These are phyloP conservation scores for Peniophora sp. DNA, from an alignment of 1,284 basidiomycete species.

Conservation along the genomic window DNA sequence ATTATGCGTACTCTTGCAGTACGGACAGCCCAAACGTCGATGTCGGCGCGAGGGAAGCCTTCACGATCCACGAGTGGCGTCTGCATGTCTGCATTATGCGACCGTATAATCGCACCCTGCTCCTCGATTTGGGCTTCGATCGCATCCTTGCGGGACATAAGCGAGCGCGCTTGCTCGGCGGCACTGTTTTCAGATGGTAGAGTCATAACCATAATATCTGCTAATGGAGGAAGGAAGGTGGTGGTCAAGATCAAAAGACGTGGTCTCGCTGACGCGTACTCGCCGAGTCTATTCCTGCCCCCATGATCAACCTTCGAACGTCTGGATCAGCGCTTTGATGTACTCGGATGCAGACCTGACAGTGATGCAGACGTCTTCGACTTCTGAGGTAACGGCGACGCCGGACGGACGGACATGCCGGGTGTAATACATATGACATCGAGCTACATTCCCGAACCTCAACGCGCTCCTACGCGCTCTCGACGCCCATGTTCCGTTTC, in stretches of 20 bases:
- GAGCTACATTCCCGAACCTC: too few species aligned
- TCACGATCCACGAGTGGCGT: slow-evolving; percentile 75
- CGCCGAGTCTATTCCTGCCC: too few species aligned
- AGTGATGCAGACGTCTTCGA: too few species aligned
- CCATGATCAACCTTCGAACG: too few species aligned
- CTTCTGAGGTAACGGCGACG: too few species aligned
- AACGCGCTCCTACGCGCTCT: too few species aligned
- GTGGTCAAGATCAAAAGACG: background rate
- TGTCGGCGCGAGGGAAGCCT: slow-evolving; percentile 79
- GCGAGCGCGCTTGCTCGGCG: slow-evolving; percentile 43
- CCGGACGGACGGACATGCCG: too few species aligned
- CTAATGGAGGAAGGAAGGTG: background rate
- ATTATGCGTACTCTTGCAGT: slow-evolving; percentile 67
- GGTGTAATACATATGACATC: too few species aligned
- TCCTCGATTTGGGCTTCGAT: slow-evolving; percentile 58
- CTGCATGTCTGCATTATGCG: slow-evolving; percentile 51
- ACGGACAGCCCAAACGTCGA: slow-evolving; percentile 80
- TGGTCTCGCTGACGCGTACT: too few species aligned
- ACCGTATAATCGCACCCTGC: slow-evolving; percentile 53
- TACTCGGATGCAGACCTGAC: too few species aligned
- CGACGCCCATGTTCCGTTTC: too few species aligned
- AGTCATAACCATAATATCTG: slow-evolving; percentile 10
- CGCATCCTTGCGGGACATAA: slow-evolving; percentile 54
- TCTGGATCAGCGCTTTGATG: too few species aligned
- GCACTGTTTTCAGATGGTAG: slow-evolving; percentile 19